Conservation (phyloP, 305 asterid genomes). For the Rubia peregrina region DNA sequence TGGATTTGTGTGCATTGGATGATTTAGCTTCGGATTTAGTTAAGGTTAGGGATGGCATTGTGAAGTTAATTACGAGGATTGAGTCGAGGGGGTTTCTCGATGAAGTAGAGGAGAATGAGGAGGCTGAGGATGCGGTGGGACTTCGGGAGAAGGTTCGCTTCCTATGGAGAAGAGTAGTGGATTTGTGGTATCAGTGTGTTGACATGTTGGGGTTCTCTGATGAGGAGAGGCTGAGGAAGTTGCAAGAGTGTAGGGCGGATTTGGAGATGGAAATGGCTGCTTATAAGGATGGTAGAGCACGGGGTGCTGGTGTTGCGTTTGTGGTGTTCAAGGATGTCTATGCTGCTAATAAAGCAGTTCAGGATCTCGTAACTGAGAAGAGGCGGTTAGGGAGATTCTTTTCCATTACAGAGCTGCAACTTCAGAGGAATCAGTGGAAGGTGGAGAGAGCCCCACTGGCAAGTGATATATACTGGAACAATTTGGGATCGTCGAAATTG, state of each 20-base stretch:
- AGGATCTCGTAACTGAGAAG: conserved; percentile 82
- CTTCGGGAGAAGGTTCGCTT: conserved; percentile 31
- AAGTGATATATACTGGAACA: conserved; percentile 95
- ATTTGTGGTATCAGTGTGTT: conserved; percentile 49
- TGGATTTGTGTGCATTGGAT: conserved; percentile 96
- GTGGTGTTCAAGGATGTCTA: conserved; percentile 94
- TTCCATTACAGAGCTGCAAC: conserved; percentile 76
- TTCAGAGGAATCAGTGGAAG: conserved; percentile 97
- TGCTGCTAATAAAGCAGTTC: conserved; percentile 87
- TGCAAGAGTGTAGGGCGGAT: conserved; percentile 93
- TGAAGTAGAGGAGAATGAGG: conserved; percentile 44
- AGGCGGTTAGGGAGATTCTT: conserved; percentile 83
- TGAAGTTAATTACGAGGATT: conserved; percentile 62
- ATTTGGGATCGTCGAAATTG: conserved; percentile 82
- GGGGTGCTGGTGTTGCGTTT: conserved; percentile 94
- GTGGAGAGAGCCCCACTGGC: conserved; percentile 98
- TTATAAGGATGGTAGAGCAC: conserved; percentile 94
- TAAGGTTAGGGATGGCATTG: conserved; percentile 69
- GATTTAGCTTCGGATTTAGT: conserved; percentile 89
- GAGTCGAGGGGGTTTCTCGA: conserved; percentile 54
- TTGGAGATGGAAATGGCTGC: conserved; percentile 99
- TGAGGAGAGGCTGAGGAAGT: conserved; percentile 79
- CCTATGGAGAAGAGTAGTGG: conserved; percentile 53
- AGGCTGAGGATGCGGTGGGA: conserved; percentile 30
- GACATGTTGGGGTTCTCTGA: conserved; percentile 80